Evolutionary conservation across 306 rosid genomes (phyloP).

Genomic region (Prunus salicina): DNA sequence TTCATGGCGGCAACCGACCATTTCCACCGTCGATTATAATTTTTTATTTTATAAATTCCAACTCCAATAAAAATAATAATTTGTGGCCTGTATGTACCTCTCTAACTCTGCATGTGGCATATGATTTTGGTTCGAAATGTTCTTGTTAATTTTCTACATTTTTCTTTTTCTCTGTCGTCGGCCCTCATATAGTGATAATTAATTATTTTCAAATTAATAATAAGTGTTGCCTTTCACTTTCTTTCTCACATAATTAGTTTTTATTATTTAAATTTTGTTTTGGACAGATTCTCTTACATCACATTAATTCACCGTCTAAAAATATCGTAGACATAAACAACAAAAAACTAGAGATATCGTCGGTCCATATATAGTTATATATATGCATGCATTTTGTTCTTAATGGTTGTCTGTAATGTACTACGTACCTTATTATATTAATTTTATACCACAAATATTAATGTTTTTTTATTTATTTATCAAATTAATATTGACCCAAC

Average conservation of each 20-base stretch:
- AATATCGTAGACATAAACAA: too few species aligned
- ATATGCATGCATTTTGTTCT: not conserved
- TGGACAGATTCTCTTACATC: too few species aligned
- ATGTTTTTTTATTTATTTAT: too few species aligned
- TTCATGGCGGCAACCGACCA: conserved; percentile 28
- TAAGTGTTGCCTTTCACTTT: too few species aligned
- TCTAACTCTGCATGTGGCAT: not conserved
- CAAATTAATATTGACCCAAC: not conserved
- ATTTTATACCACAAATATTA: not conserved
- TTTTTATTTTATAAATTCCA: not conserved
- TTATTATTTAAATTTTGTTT: too few species aligned
- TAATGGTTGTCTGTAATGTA: not conserved
- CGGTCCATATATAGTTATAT: too few species aligned
- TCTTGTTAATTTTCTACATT: not conserved
- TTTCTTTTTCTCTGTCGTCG: not conserved
- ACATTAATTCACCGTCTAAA: too few species aligned
- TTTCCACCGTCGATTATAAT: not conserved
- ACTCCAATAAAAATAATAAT: not conserved
- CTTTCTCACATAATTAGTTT: too few species aligned
- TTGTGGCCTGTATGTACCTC: not conserved
- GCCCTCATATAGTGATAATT: not conserved
- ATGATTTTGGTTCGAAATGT: not conserved
- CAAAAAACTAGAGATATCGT: too few species aligned
- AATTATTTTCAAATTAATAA: too few species aligned
- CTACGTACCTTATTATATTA: too few species aligned